Conservation (phyloP, 2,329 filamentous ascomycete species). For the Monascus ruber region DNA sequence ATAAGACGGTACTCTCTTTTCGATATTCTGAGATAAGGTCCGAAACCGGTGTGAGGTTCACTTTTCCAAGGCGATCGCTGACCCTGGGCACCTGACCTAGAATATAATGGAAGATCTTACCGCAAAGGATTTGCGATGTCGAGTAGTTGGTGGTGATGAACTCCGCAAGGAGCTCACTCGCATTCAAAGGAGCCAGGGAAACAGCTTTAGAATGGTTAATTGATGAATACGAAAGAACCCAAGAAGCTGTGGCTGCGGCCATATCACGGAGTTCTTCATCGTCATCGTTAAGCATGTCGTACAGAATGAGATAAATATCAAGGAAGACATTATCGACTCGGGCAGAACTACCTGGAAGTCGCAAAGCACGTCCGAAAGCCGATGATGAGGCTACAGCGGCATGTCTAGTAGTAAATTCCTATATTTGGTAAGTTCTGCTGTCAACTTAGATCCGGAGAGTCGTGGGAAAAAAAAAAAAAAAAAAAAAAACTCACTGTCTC, state of each 20-base stretch:
- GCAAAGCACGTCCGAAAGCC: constrained; percentile 34
- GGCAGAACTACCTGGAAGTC: constrained; percentile 9
- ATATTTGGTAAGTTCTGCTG: not conserved
- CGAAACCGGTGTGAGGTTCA: constrained; percentile 12
- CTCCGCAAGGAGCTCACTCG: constrained; percentile 29
- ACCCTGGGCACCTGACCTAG: constrained; percentile 19
- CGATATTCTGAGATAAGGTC: constrained; percentile 21
- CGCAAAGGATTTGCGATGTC: constrained; percentile 20
- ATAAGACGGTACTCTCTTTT: constrained; percentile 45
- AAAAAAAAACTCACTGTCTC: constrained; percentile 24
- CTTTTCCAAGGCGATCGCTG: constrained; percentile 8
- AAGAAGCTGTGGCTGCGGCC: constrained; percentile 37
- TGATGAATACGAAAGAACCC: constrained; percentile 22
- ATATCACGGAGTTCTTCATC: constrained; percentile 74
- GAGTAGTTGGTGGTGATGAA: constrained; percentile 26
- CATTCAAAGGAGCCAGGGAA: constrained; percentile 38
- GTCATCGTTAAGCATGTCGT: constrained; percentile 74
- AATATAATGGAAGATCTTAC: constrained; percentile 28
- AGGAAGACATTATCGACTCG: constrained; percentile 31
- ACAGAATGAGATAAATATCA: constrained; percentile 53
- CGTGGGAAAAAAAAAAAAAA: constrained; percentile 1
- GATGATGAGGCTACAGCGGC: constrained; percentile 25
- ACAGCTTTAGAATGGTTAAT: constrained; percentile 17
- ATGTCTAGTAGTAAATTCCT: constrained; percentile 30
- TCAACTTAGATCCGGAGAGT: too few relatives aligned